Conservation (phyloP, 768 basidiomycete species). For the Leccinellum rugosiceps region DNA sequence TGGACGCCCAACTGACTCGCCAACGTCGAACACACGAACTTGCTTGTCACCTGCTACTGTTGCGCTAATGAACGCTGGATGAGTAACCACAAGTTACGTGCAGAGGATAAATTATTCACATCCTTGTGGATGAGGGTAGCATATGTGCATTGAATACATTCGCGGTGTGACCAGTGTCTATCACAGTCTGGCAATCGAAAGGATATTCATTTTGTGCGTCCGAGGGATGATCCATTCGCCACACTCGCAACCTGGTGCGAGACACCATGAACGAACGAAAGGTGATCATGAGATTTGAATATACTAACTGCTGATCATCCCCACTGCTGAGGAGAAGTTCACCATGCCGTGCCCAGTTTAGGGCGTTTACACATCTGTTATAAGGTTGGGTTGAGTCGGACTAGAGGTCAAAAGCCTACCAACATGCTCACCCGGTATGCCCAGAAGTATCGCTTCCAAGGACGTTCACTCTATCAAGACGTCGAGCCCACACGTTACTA, state of each 20-base stretch:
- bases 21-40: conserved; percentile 76
- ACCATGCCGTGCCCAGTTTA: conserved; percentile 70
- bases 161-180: conserved; percentile 72
- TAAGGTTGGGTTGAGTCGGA: neutral
- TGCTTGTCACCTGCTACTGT: conserved; percentile 75
- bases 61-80: conserved; percentile 39
- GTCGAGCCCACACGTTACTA: conserved; percentile 27
- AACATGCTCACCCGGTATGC: conserved; percentile 60
- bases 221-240: conserved; percentile 54
- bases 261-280: conserved; percentile 2
- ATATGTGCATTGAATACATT: conserved; percentile 87
- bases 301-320: conserved; percentile 64
- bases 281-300: neutral
- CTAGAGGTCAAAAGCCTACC: neutral
- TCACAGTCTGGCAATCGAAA: conserved; percentile 62
- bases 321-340: conserved; percentile 65
- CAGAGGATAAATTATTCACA: conserved; percentile 47
- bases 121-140: conserved; percentile 73
- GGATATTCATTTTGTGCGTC: conserved; percentile 51
- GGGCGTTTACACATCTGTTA: conserved; percentile 69
- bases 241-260: conserved; percentile 62
- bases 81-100: conserved; percentile 6
- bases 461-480: conserved; percentile 67
- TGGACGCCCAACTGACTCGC: conserved; percentile 37
- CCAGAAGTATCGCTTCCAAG: conserved; percentile 60